phyloP scores from a whole-genome alignment of 1,139 yeast species.

The Lodderomyces pseudojiufengensis region DNA sequence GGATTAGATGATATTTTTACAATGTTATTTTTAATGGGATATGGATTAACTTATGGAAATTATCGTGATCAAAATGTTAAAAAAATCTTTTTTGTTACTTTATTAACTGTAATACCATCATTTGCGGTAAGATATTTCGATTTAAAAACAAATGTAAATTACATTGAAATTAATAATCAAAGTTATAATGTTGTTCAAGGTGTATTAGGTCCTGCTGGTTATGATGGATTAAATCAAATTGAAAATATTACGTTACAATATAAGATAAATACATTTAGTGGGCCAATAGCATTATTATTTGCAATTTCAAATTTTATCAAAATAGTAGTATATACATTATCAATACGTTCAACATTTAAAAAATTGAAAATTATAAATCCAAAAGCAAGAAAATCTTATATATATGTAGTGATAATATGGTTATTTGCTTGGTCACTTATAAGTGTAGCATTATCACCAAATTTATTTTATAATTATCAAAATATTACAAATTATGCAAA shows the following conservation, averaged over 20 bases:
- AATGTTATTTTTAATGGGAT: slow-evolving; percentile 9
- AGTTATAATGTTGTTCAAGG: slow-evolving; percentile 8
- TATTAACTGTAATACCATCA: slow-evolving; percentile 8
- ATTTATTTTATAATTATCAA: slow-evolving; percentile 4
- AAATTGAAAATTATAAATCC: background rate
- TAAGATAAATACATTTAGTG: slow-evolving; percentile 3
- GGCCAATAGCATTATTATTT: slow-evolving; percentile 6
- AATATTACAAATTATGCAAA: slow-evolving; percentile 7
- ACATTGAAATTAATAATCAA: slow-evolving; percentile 6
- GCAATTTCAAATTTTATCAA: slow-evolving; percentile 9
- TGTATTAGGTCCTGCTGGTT: slow-evolving; percentile 9
- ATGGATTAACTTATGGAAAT: slow-evolving; percentile 7
- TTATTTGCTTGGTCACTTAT: slow-evolving; percentile 10
- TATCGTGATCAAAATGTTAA: slow-evolving; percentile 2
- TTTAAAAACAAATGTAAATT: slow-evolving; percentile 6
- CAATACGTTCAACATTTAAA: slow-evolving; percentile 6
- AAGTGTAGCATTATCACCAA: slow-evolving; percentile 9
- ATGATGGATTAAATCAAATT: slow-evolving; percentile 7
- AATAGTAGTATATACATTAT: slow-evolving; percentile 2
- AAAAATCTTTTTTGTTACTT: slow-evolving; percentile 3
- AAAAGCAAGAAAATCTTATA: slow-evolving; percentile 4
- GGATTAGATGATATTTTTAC: slow-evolving; percentile 9
- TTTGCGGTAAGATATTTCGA: slow-evolving; percentile 8
- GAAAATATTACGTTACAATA: slow-evolving; percentile 5
- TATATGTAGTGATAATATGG: slow-evolving; percentile 8